Evolutionary conservation across 371 early-diverging fungal genomes (phyloP).

Genomic region (Lichtheimia ornata): DNA sequence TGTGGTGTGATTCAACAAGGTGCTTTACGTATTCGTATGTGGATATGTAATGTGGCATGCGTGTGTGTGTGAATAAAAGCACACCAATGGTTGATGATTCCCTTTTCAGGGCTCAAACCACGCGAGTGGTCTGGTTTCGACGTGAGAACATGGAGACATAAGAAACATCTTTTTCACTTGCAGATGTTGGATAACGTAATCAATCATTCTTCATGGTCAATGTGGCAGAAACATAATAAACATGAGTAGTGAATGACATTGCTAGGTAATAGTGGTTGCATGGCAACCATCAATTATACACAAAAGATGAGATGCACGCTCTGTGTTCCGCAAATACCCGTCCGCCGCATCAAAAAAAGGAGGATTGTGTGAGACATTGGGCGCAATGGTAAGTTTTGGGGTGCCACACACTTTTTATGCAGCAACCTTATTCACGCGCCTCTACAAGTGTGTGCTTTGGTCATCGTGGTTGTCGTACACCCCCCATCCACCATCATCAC

Average conservation of each 20-base stretch:
- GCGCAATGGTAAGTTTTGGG: slow-evolving; percentile 3
- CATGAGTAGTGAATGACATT: no score
- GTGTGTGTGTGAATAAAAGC: slow-evolving; percentile 1
- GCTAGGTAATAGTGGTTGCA: not conserved
- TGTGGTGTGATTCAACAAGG: not conserved
- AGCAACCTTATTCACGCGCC: slow-evolving; percentile 1
- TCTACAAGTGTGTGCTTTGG: not conserved
- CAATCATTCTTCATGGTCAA: no score
- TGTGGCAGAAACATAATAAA: no score
- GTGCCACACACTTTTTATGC: slow-evolving; percentile 3
- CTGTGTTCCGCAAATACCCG: no score
- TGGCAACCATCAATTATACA: not conserved
- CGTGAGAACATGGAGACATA: not conserved
- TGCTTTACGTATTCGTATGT: no score
- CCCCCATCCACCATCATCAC: no score
- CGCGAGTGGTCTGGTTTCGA: not conserved
- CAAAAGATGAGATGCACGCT: not conserved
- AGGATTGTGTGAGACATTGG: not conserved
- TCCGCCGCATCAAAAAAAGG: not conserved
- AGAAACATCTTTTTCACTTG: not conserved
- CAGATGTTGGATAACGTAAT: no score
- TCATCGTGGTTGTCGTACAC: no score
- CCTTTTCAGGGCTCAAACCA: not conserved
- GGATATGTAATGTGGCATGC: not conserved
- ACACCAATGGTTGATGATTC: not conserved